Evolutionary conservation across 306 rosid genomes (phyloP), one percentile per base, ranked within the genome.

Genomic region (Quercus variabilis): DNA sequence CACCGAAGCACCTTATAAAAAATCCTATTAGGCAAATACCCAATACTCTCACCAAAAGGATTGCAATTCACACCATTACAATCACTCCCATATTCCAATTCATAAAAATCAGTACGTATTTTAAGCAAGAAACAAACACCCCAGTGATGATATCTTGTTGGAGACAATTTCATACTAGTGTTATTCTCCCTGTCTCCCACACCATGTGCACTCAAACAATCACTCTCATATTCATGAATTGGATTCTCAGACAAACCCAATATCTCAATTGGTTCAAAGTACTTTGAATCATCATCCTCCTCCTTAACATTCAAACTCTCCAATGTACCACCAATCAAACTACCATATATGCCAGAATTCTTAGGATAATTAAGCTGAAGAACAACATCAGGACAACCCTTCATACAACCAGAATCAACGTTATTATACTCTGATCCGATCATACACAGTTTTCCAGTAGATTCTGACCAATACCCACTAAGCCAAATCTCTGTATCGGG

Each of bases 391-490:
- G 9, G 41, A 35, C 78, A 65, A 82, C 74, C 58, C 68, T 18
- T 17, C 5, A 54, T 51, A 17, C 23, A 55, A 77, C 83, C 89
- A 46, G 70, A n/a, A 59, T 58, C 52, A 58, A 20, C 6, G 5
- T 15, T 33, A 70, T 73, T 73, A 35, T 76, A 58, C 56, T 81
- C 87, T 1, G 69, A 78, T 78, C 97, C 97, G 41, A 92, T 57
- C 99, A 94, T 91, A 73, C 97, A 94, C 30, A 91, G 83, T 85
- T 86, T 91, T 78, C 94, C 92, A 23, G 91, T 85, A 54, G 87
- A 71, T 75, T 88, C 86, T 1, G 92, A 89, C 88, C 96, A 91
- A 49, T 67, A 94, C 26, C 97, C 97, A 6, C 28, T 26, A 4
- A 92, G 87, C 76, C 51, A 2, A 77, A 90, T 81, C 19, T 35